Evolutionary conservation across 495 filamentous ascomycete genomes (phyloP), one percentile per base, ranked within the genome.

Genomic region (Penicillium tannophilum): DNA sequence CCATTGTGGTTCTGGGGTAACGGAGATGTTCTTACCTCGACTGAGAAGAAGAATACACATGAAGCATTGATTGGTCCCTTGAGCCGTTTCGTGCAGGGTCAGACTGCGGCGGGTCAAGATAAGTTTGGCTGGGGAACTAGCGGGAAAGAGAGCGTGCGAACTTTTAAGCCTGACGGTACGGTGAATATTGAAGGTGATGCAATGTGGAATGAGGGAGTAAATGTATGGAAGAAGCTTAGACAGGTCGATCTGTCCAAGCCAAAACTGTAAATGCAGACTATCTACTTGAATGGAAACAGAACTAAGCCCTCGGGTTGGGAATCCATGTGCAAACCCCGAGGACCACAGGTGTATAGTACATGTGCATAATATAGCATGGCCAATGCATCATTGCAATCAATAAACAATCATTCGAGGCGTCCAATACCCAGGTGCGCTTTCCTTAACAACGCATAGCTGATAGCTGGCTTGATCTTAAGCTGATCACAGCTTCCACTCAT

Each of bases 1-100:
- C 67, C 76, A 48, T 72, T 84, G 20, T 86, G 83, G 83, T 80
- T 85, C 54, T 84, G 78, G 77, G 83, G 83, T 0, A 76, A 81
- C 66, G 80, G 80, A 19, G 62, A 71, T 43, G 35, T 55, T 0
- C 46, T 86, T 7, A 65, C 59, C 12, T 53, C 59, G 10, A 42
- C 57, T 46, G 83, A 86, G 70, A 80, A 80, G 66, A 48, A n/a
- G 19, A 24, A 78, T 12, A 61, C 79, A 6, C 44, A 39, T 12
- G 56, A 63, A 35, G 70, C 73, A 2, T 73, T 82, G 51, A 67
- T 82, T 43, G 74, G 70, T 4, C 77, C 77, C 28, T 69, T 82
- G 39, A 65, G 60, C 6, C 58, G 60, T 41, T 86, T 84, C 66
- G 66, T 85, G 3, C 61, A 71, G 42, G 44, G 62, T 1, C 23